Evolutionary conservation across 495 filamentous ascomycete genomes (phyloP).

Genomic region (Aspergillus egyptiacus): DNA sequence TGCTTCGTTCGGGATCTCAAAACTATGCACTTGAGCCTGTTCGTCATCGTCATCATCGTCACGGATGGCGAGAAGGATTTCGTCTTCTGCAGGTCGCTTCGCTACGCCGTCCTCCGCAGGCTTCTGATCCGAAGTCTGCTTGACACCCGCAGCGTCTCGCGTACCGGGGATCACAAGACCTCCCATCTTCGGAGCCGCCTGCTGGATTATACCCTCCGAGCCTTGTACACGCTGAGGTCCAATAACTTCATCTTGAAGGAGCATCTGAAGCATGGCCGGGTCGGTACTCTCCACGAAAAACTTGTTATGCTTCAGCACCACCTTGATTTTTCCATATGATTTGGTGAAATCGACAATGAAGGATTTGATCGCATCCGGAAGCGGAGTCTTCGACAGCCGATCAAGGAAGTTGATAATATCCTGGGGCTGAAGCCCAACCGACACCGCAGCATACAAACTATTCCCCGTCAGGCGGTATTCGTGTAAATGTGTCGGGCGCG

Average conservation of each 20-base stretch:
- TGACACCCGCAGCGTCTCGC: slow-evolving; percentile 80
- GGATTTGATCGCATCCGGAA: slow-evolving; percentile 68
- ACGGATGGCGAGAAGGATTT: slow-evolving; percentile 55
- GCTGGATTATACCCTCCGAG: slow-evolving; percentile 65
- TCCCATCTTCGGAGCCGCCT: slow-evolving; percentile 80
- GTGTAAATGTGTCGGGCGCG: slow-evolving; percentile 79
- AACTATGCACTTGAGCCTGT: slow-evolving; percentile 85
- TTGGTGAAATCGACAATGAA: slow-evolving; percentile 82
- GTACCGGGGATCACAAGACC: slow-evolving; percentile 91
- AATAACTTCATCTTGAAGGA: slow-evolving; percentile 70
- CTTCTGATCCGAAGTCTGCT: slow-evolving; percentile 51
- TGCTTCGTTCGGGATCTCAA: slow-evolving; percentile 71
- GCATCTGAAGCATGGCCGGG: slow-evolving; percentile 71
- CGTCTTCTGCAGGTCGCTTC: slow-evolving; percentile 41
- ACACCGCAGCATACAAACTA: slow-evolving; percentile 91
- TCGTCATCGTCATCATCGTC: slow-evolving; percentile 91
- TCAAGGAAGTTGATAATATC: slow-evolving; percentile 90
- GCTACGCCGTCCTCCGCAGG: slow-evolving; percentile 26
- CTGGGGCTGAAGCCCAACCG: slow-evolving; percentile 75
- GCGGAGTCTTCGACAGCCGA: slow-evolving; percentile 74
- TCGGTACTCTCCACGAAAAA: slow-evolving; percentile 93
- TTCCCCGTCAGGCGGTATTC: slow-evolving; percentile 90
- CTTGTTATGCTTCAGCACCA: slow-evolving; percentile 88
- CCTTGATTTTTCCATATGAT: slow-evolving; percentile 90
- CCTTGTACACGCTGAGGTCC: slow-evolving; percentile 57